These are phyloP conservation scores for Golubevia pallescens DNA, from an alignment of 1,284 basidiomycete genomes.

Conservation along the genomic window DNA sequence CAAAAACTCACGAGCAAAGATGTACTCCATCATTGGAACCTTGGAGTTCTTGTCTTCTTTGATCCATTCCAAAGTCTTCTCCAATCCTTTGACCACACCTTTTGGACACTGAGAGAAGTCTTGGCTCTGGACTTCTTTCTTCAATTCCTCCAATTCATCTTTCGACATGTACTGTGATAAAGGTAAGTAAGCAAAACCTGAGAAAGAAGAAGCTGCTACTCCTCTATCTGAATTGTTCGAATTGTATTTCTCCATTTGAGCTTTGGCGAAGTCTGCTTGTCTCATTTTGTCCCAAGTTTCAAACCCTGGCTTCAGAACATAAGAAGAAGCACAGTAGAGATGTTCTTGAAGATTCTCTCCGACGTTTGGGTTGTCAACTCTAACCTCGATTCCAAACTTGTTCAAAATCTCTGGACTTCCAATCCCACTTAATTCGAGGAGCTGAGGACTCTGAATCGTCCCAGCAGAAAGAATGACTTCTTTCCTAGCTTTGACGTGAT, in stretches of 20 bases:
- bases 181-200: constrained; percentile 36
- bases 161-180: constrained; percentile 29
- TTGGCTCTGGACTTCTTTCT: constrained; percentile 16
- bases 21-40: constrained; percentile 16
- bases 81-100: constrained; percentile 30
- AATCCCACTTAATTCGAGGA: constrained; percentile 45
- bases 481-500: constrained; percentile 31
- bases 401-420: constrained; percentile 26
- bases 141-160: constrained; percentile 29
- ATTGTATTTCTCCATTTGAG: constrained; percentile 37
- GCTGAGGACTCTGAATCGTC: constrained; percentile 36
- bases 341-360: constrained; percentile 59
- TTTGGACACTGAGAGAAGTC: constrained; percentile 27
- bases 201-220: constrained; percentile 38
- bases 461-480: constrained; percentile 43
- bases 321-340: constrained; percentile 41
- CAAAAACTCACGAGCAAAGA: constrained; percentile 35
- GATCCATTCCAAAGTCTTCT: constrained; percentile 26
- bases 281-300: constrained; percentile 47
- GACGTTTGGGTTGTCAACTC: constrained; percentile 26
- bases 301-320: constrained; percentile 38
- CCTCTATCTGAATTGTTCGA: constrained; percentile 29
- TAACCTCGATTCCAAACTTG: constrained; percentile 22
- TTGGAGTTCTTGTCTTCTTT: constrained; percentile 28
- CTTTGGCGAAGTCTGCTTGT: constrained; percentile 37